Evolutionary conservation across 1,139 yeast species (phyloP), one percentile per base, ranked within the genome.

Genomic region (Meyerozyma sp.): DNA sequence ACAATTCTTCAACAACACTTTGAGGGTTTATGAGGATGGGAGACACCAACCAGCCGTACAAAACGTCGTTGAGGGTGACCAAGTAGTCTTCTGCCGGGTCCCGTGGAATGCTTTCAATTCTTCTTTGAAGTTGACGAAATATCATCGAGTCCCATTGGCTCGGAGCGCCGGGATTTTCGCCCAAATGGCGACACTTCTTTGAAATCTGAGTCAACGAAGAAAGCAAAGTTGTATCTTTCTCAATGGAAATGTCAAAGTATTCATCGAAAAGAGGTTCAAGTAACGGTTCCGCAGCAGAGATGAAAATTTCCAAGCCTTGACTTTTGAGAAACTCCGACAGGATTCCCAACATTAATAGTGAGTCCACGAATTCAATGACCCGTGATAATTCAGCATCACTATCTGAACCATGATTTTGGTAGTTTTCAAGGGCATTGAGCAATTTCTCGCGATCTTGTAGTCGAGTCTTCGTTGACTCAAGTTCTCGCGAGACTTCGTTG

Each of bases 11-110:
- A n/a, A 62, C 40, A 4, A 52, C 39, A 11, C 44, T 23, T n/a
- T 51, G 47, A 2, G 49, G 46, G 36, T 54, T 45, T 2, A 56
- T 40, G 26, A 58, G 45, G 0, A 58, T 45, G 1, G 59, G 53
- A 3, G 54, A 41, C 7, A 48, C 49, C 10, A 51, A 13, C 58
- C 58, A 55, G 10, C 44, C 40, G 9, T 48, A 46, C 2, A 55
- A 36, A 4, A 45, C 39, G 20, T 54, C 50, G 7, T 55, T 41
- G 2, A 53, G 18, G 5, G 42, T 42, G 4, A 16, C n/a, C 37
- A 54, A 45, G 16, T 11, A 27, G 42, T 36, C 1, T n/a, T 30
- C 34, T 13, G 16, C 5, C 14, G 8, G 4, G 16, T 14, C 20
- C 7, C 34, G 16, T 8, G 34, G 7, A 4, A 27, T 27, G 29